Base-by-base conservation (phyloP, 2,329 filamentous ascomycete genomes). In the Rasamsonia emersonii region DNA sequence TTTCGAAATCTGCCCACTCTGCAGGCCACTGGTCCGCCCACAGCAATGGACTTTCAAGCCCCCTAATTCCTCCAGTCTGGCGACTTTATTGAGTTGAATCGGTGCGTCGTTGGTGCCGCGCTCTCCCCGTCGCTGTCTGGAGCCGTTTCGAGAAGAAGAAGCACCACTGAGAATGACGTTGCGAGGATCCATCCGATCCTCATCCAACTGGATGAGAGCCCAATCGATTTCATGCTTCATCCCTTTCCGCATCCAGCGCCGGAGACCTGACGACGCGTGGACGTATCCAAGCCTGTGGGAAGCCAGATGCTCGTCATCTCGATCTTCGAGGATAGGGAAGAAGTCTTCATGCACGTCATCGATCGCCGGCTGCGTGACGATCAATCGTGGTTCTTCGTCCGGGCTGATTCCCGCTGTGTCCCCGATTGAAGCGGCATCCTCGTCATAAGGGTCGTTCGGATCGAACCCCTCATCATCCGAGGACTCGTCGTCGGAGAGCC, bases 151-250 rank as follows among this genome's bases (percentile, higher is more conserved):
- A 26, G 15, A 16, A 17, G 15, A 20, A 20, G 10, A 33, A 19
- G 40, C 21, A 14, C 24, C 28, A 9, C 25, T 21, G 16, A 56
- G 45, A 14, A 94, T 79, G 8, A 74, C 59, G 46, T 95, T 95
- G 37, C 75, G 71, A 0, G 72, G 66, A 3, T 89, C 83, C 9
- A 79, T 64, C 1, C 89, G 76, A 8, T 79, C 71, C 3, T 79
- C 68, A 8, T 80, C 67, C 41, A 96, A 84, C 44, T 83, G 77
- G 46, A 96, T 86, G 2, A 96, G 65, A 0, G 88, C 86, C 89
- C 89, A 96, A 56, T 96, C 89, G 26, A 96, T 86, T 56, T 96
- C 89, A 53, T 95, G 89, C 4, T 84, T 68, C 15, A 93, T 64
- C 4, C 80, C 78, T 39, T 81, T 70, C 37, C 79, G 72, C 31